These are phyloP conservation scores for Neonectria sp. DNA, from an alignment of 2,329 filamentous ascomycete species.

Conservation along the genomic window DNA sequence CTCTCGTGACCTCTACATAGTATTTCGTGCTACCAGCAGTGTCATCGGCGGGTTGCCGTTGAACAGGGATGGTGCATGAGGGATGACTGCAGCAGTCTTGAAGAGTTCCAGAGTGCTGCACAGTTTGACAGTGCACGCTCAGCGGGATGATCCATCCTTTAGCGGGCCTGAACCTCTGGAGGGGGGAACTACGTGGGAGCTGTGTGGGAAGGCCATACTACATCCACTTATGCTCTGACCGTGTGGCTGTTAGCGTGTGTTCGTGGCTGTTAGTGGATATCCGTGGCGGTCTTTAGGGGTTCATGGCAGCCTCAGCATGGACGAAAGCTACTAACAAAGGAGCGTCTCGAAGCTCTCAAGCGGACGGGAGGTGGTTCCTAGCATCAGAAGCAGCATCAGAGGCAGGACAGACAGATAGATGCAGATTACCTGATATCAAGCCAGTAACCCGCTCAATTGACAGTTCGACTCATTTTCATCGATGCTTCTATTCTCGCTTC, in stretches of 20 bases:
- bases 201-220: too few species aligned
- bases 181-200: too few species aligned
- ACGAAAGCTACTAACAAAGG: neutral
- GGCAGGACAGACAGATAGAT: neutral
- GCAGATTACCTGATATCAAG: neutral
- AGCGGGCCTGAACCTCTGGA: neutral
- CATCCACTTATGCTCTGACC: too few species aligned
- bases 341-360: neutral
- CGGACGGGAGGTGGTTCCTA: neutral
- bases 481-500: neutral
- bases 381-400: slow-evolving; percentile 15
- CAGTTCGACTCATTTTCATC: neutral
- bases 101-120: neutral
- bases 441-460: neutral
- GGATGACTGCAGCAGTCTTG: neutral
- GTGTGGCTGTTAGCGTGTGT: neutral
- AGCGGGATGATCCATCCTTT: neutral
- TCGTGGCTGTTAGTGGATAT: slow-evolving; percentile 5
- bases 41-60: neutral
- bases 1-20: neutral
- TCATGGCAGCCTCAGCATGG: neutral
- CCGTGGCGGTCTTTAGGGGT: slow-evolving; percentile 12
- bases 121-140: neutral
- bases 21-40: neutral
- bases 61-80: neutral